phyloP scores from a whole-genome alignment of 2,329 filamentous ascomycete species.

The Hypoxylon sp. region DNA sequence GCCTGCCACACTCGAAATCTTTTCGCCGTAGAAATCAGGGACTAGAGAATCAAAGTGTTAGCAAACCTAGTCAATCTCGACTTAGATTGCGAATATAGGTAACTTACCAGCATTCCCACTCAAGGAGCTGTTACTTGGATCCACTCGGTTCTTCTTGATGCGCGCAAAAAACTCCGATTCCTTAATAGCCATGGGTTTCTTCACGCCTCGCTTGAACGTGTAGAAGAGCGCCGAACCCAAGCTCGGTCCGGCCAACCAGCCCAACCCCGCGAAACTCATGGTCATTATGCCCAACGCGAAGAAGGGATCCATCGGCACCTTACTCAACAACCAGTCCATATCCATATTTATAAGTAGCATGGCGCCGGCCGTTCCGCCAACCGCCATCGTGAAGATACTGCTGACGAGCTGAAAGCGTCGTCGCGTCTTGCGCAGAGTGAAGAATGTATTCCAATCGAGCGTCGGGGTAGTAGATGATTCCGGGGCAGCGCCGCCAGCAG shows the following conservation, averaged over 20 bases:
- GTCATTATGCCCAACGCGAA: slow-evolving; percentile 87
- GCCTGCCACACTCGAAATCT: slow-evolving; percentile 91
- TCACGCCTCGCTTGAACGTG: slow-evolving; percentile 78
- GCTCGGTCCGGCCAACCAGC: slow-evolving; percentile 90
- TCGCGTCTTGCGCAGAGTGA: slow-evolving; percentile 87
- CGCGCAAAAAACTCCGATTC: slow-evolving; percentile 94
- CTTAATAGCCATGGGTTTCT: slow-evolving; percentile 83
- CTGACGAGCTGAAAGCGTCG: slow-evolving; percentile 87
- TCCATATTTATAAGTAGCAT: slow-evolving; percentile 78
- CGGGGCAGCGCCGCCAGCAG: slow-evolving; percentile 47
- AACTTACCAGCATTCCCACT: slow-evolving; percentile 79
- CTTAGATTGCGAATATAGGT: background rate
- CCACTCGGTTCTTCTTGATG: slow-evolving; percentile 92
- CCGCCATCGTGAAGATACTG: slow-evolving; percentile 75
- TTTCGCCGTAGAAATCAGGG: slow-evolving; percentile 98
- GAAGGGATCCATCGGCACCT: slow-evolving; percentile 89
- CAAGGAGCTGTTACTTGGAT: slow-evolving; percentile 89
- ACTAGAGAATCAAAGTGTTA: slow-evolving; percentile 63
- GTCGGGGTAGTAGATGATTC: slow-evolving; percentile 54
- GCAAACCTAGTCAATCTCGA: background rate
- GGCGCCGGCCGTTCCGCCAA: slow-evolving; percentile 74
- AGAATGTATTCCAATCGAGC: slow-evolving; percentile 94
- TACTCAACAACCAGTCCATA: slow-evolving; percentile 77
- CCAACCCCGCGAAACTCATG: slow-evolving; percentile 80
- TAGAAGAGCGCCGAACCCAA: slow-evolving; percentile 87